Conservation (phyloP, 2,329 filamentous ascomycete genomes). For the Penicillium janthinellum region DNA sequence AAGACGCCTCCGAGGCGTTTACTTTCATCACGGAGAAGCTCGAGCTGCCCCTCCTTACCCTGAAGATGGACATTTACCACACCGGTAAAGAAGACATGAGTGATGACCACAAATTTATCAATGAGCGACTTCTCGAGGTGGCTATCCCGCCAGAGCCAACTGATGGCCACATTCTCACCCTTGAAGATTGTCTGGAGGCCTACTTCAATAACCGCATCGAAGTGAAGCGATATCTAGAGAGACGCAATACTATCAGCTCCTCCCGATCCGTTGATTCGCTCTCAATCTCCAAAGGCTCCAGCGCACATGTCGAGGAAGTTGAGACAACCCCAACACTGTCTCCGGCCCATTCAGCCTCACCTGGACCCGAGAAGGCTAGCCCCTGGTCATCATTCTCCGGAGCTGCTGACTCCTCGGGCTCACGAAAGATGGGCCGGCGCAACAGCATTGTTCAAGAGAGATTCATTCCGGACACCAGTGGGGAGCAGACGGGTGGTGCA, state of each 20-base stretch:
- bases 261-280: conserved; percentile 37
- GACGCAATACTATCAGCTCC: conserved; percentile 60
- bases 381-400: conserved; percentile 33
- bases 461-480: conserved; percentile 46
- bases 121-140: conserved; percentile 86
- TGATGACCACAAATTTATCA: conserved; percentile 92
- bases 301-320: conserved; percentile 49
- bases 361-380: conserved; percentile 23
- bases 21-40: conserved; percentile 90
- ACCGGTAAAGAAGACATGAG: conserved; percentile 78
- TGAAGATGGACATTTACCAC: conserved; percentile 95
- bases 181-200: conserved; percentile 89
- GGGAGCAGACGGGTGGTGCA: conserved; percentile 43
- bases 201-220: conserved; percentile 96
- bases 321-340: conserved; percentile 40
- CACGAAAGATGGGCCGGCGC: conserved; percentile 31
- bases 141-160: conserved; percentile 75
- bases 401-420: conserved; percentile 27
- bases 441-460: conserved; percentile 49
- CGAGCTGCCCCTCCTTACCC: conserved; percentile 79
- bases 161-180: conserved; percentile 69
- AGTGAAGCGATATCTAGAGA: conserved; percentile 73
- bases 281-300: conserved; percentile 38
- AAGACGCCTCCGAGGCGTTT: conserved; percentile 95
- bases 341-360: conserved; percentile 30